Evolutionary conservation across 1,139 yeast genomes (phyloP).

Genomic region (Candida pseudoviswanathii): DNA sequence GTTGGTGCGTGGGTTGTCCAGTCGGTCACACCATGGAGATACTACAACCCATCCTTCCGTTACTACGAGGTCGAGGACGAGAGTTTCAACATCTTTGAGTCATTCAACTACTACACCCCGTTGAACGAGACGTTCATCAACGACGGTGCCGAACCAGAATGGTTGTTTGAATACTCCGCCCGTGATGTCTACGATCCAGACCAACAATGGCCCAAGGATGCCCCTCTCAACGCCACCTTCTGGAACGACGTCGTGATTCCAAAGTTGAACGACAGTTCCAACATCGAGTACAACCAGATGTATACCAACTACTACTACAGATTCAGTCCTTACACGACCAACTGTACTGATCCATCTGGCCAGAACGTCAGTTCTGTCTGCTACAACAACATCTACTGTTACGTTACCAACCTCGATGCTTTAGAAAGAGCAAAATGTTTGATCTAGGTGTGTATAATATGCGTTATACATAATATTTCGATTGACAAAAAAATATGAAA

Average conservation of each 20-base stretch:
- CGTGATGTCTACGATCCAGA: slow-evolving; percentile 51
- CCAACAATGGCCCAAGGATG: slow-evolving; percentile 49
- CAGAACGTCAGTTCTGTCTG: slow-evolving; percentile 10
- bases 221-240: slow-evolving; percentile 62
- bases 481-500: no score
- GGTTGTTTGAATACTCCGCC: slow-evolving; percentile 58
- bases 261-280: slow-evolving; percentile 33
- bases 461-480: no score
- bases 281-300: slow-evolving; percentile 45
- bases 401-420: slow-evolving; percentile 13
- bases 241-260: slow-evolving; percentile 49
- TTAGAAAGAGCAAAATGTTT: slow-evolving; percentile 14
- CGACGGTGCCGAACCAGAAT: slow-evolving; percentile 52
- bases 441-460: background rate
- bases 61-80: slow-evolving; percentile 68
- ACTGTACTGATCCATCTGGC: slow-evolving; percentile 39
- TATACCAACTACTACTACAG: slow-evolving; percentile 54
- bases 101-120: slow-evolving; percentile 56
- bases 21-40: slow-evolving; percentile 62
- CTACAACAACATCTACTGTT: slow-evolving; percentile 42
- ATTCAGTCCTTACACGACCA: slow-evolving; percentile 51
- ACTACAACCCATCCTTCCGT: slow-evolving; percentile 37
- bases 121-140: slow-evolving; percentile 54
- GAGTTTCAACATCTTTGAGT: slow-evolving; percentile 63
- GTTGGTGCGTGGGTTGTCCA: slow-evolving; percentile 68